Evolutionary conservation across 257 asterid genomes (phyloP).

Genomic region (Cruciata laevipes): DNA sequence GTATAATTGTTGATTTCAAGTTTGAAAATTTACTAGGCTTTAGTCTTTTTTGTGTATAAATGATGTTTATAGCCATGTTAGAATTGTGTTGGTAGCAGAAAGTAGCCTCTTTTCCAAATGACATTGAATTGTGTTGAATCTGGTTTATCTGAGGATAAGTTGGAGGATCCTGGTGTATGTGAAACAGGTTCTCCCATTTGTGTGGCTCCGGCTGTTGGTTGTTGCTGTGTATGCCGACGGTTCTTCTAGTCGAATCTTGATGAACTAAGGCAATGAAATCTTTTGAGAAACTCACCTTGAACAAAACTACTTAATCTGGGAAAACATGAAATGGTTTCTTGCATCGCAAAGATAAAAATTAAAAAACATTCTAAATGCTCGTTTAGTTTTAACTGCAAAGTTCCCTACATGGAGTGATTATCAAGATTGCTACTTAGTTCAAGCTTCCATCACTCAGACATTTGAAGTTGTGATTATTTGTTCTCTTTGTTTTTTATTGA

Average conservation of each 20-base stretch:
- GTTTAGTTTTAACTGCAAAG: not conserved
- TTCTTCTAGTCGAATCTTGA: too few species aligned
- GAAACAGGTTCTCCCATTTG: not conserved
- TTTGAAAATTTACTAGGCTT: not conserved
- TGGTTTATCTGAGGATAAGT: conserved; percentile 28
- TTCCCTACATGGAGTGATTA: not conserved
- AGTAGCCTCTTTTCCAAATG: not conserved
- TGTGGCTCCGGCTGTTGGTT: not conserved
- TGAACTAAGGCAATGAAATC: not conserved
- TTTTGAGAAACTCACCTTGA: not conserved
- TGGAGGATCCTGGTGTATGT: conserved; percentile 28
- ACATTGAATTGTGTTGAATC: conserved; percentile 7
- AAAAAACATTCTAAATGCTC: not conserved
- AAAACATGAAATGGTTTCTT: not conserved
- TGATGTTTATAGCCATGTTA: not conserved
- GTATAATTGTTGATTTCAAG: not conserved
- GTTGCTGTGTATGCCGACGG: not conserved
- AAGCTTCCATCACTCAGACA: not conserved
- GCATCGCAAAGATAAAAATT: not conserved
- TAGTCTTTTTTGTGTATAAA: not conserved
- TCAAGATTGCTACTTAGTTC: not conserved
- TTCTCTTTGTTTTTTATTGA: not conserved
- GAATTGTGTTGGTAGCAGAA: not conserved
- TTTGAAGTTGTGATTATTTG: conserved; percentile 3
- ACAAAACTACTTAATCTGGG: not conserved